A percentile compares a stretch with the other conserved stretches of the same genome.
phyloP scores from a whole-genome alignment of 768 basidiomycete species.

The Coprinopsis marcescibilis region DNA sequence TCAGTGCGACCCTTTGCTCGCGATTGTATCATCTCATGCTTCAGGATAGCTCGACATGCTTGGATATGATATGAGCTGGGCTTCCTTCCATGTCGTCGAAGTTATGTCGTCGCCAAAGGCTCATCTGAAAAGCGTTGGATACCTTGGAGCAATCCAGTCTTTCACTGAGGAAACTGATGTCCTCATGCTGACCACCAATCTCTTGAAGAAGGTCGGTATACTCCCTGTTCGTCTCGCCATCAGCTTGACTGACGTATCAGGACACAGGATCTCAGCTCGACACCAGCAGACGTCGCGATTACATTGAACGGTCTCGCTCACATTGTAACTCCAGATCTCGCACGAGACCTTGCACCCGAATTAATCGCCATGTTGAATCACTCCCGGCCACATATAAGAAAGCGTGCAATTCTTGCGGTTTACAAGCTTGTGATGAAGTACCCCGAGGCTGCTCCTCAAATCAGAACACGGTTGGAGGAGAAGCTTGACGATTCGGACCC shows the following conservation, averaged over 20 bases:
- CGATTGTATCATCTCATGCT: conserved; percentile 4
- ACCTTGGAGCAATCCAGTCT: conserved; percentile 87
- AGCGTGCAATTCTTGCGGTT: conserved; percentile 80
- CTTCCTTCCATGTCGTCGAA: conserved; percentile 94
- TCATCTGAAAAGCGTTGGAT: conserved; percentile 93
- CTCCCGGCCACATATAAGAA: conserved; percentile 82
- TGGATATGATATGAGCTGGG: conserved; percentile 91
- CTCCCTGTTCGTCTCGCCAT: conserved; percentile 4
- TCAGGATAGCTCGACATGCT: conserved; percentile 86
- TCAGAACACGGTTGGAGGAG: conserved; percentile 67
- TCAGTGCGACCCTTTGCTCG: conserved; percentile 46
- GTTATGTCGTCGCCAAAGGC: conserved; percentile 93
- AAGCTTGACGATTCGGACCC: conserved; percentile 75
- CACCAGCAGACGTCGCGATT: conserved; percentile 67
- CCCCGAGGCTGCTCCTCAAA: conserved; percentile 68
- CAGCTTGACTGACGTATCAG: conserved; percentile 18
- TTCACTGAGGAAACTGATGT: conserved; percentile 95
- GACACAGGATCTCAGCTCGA: conserved; percentile 75
- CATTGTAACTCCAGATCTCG: conserved; percentile 81
- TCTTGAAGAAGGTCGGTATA: conserved; percentile 81
- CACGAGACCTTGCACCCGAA: conserved; percentile 85
- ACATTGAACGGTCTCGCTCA: conserved; percentile 80
- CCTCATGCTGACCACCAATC: conserved; percentile 93
- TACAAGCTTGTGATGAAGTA: conserved; percentile 79
- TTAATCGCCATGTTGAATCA: conserved; percentile 84